phyloP scores from a whole-genome alignment of 768 basidiomycete genomes.

The Mycena polygramma region DNA sequence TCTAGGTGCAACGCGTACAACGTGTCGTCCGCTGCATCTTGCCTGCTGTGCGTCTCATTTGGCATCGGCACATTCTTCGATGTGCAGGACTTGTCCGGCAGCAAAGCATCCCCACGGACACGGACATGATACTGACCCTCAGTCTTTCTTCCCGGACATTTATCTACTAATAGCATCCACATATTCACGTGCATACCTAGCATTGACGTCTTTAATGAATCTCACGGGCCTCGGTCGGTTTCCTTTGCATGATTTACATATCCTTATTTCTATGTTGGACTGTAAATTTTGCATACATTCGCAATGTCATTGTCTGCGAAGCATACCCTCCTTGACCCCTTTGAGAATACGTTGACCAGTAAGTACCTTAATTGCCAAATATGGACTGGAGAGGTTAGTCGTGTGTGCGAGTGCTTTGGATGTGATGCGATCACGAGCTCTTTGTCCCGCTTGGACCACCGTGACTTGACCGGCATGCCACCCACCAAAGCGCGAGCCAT shows the following conservation, averaged over 20 bases:
- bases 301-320: neutral
- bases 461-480: neutral
- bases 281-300: neutral
- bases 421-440: neutral
- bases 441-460: neutral
- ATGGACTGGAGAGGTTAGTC: neutral
- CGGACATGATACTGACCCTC: conserved; percentile 48
- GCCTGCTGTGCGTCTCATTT: conserved; percentile 69
- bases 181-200: conserved; percentile 29
- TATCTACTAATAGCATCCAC: conserved; percentile 21
- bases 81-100: conserved; percentile 73
- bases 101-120: conserved; percentile 75
- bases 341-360: too few species aligned
- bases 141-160: neutral
- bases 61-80: conserved; percentile 72
- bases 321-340: too few species aligned
- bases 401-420: neutral
- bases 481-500: conserved; percentile 4
- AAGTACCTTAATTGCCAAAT: conserved; percentile 16
- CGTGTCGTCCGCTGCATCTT: conserved; percentile 72
- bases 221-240: neutral
- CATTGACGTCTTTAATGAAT: conserved; percentile 39
- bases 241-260: conserved; percentile 29
- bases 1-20: conserved; percentile 81
- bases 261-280: conserved; percentile 34